Evolutionary conservation across 345 rosid genomes (phyloP), one percentile per base, ranked within the genome.

Genomic region (Viola odorata): DNA sequence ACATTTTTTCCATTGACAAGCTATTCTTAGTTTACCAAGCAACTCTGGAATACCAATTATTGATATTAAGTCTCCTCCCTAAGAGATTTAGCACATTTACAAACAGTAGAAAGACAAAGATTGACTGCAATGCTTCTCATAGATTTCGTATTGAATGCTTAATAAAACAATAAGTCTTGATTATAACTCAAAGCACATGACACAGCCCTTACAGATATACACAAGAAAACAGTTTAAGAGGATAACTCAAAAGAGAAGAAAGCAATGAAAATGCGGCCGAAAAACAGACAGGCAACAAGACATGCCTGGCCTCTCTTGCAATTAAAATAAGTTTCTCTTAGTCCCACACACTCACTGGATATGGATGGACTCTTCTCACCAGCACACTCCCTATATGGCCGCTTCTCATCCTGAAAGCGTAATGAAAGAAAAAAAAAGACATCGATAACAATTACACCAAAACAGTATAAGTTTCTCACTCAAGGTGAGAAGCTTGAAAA

Each of bases 261-360:
- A 12, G 5, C 32, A 39, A 55, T 37, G 23, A 40, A 12, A 38
- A 5, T n/a, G n/a, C 1, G 14, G 8, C 6, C n/a, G 9, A 7
- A 55, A 55, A 15, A 39, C 17, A 39, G 39, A 38, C 37, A 38
- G 10, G n/a, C n/a, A n/a, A n/a, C n/a, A 54, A 55, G 58, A 55
- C 45, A 55, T 37, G 42, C 98, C 83, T 91, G 98, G 69, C 99
- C 96, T 81, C 97, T 76, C 80, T 95, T 95, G 91, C 96, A 95
- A 69, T 95, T 91, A 83, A 95, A 95, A 72, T 91, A 91, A 50
- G 99, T 91, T 81, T 86, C 96, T 55, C 96, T 78, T 17, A 95
- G 82, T 37, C 99, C 99, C 10, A 91, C 96, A 74, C 98, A 91
- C 68, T 90, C 94, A 40, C 85, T 88, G 4, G 96, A 72, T 64